Evolutionary conservation across 768 basidiomycete genomes (phyloP).

Genomic region (Roridomyces roridus): DNA sequence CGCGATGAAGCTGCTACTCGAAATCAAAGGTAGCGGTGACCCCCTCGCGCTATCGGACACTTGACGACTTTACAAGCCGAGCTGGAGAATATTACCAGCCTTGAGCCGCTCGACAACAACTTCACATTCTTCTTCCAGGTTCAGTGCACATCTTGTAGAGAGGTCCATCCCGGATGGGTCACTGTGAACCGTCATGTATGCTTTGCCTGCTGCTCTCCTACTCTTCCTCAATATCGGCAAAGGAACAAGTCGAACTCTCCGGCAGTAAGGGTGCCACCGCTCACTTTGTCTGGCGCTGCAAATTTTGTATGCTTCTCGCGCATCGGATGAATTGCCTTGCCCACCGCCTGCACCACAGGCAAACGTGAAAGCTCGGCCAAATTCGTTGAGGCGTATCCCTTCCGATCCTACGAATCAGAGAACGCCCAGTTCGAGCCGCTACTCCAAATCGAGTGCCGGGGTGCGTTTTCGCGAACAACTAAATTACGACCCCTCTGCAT

Average conservation of each 20-base stretch:
- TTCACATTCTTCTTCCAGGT: constrained; percentile 89
- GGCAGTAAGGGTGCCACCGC: constrained; percentile 73
- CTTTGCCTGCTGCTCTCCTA: constrained; percentile 5
- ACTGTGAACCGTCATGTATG: constrained; percentile 72
- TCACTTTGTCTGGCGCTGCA: constrained; percentile 84
- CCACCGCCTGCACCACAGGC: constrained; percentile 38
- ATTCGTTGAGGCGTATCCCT: constrained; percentile 60
- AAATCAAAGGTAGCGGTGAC: constrained; percentile 20
- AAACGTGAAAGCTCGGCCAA: constrained; percentile 85
- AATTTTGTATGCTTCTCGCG: constrained; percentile 51
- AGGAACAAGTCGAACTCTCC: constrained; percentile 74
- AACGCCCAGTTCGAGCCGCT: constrained; percentile 69
- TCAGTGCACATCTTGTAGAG: constrained; percentile 80
- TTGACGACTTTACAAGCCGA: constrained; percentile 62
- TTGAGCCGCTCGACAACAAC: constrained; percentile 66
- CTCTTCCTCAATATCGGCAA: constrained; percentile 6
- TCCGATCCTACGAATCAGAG: constrained; percentile 64
- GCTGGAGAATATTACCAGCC: constrained; percentile 77
- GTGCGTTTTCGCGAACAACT: not conserved
- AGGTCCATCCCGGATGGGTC: constrained; percentile 74
- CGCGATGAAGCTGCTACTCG: constrained; percentile 11
- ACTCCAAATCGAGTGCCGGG: constrained; percentile 78
- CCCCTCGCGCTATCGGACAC: not conserved
- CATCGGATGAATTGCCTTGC: not conserved
- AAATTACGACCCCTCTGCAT: not conserved